A percentile compares a stretch with the other conserved stretches of the same genome.
Conservation (phyloP, 371 early-diverging fungal genomes). For the Mucor lusitanicus region DNA sequence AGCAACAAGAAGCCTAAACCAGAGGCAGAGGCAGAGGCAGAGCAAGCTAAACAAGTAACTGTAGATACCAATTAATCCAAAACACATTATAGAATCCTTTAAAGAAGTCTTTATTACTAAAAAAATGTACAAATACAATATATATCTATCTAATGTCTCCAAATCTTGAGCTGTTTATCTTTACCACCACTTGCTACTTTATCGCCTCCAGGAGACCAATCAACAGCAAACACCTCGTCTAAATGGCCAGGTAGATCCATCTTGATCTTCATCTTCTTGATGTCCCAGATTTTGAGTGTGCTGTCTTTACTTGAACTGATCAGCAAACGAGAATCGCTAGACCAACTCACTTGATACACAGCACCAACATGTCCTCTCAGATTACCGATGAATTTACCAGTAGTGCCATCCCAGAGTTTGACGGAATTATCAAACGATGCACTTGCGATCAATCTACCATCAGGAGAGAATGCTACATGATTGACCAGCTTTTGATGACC, state of each 20-base stretch:
- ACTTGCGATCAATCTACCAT: slow-evolving; percentile 90
- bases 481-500: slow-evolving; percentile 96
- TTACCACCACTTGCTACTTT: slow-evolving; percentile 93
- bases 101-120: slow-evolving; percentile 1
- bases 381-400: slow-evolving; percentile 92
- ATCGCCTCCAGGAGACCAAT: slow-evolving; percentile 94
- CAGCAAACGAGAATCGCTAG: slow-evolving; percentile 89
- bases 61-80: slow-evolving; percentile 4
- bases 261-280: slow-evolving; percentile 85
- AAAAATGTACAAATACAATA: slow-evolving; percentile 16
- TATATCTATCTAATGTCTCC: slow-evolving; percentile 46
- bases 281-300: slow-evolving; percentile 93
- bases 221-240: slow-evolving; percentile 94
- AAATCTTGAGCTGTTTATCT: slow-evolving; percentile 87
- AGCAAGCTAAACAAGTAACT: background rate
- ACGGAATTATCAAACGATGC: slow-evolving; percentile 98
- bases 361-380: slow-evolving; percentile 93
- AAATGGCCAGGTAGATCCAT: slow-evolving; percentile 94
- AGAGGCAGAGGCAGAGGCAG: slow-evolving; percentile 11
- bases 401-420: slow-evolving; percentile 95
- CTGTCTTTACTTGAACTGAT: slow-evolving; percentile 92
- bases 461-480: slow-evolving; percentile 92
- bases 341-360: slow-evolving; percentile 95
- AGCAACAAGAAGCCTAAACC: slow-evolving; percentile 19
- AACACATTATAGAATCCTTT: background rate